A percentile compares a stretch with the other conserved stretches of the same genome.
phyloP scores from a whole-genome alignment of 2,329 filamentous ascomycete species.

The Fusarium drepaniforme region DNA sequence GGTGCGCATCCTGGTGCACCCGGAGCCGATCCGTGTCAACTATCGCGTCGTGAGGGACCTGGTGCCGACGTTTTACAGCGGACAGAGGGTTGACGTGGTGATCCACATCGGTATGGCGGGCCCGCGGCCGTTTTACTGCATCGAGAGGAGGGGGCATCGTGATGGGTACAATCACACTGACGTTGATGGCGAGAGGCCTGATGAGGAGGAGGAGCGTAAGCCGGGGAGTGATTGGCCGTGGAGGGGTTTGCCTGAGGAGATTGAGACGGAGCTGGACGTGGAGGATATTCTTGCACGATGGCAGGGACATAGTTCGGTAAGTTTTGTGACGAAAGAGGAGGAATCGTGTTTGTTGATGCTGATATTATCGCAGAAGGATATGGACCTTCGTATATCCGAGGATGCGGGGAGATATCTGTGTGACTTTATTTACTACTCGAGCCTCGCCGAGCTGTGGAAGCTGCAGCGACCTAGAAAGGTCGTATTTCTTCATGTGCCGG shows the following conservation, averaged over 20 bases:
- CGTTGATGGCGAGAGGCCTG: slow-evolving; percentile 72
- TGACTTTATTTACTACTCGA: slow-evolving; percentile 83
- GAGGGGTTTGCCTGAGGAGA: slow-evolving; percentile 65
- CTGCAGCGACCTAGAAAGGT: slow-evolving; percentile 62
- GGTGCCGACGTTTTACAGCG: slow-evolving; percentile 73
- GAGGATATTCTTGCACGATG: slow-evolving; percentile 69
- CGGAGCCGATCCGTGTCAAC: slow-evolving; percentile 75
- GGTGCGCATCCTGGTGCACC: slow-evolving; percentile 74
- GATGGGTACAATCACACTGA: slow-evolving; percentile 79
- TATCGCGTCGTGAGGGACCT: slow-evolving; percentile 75
- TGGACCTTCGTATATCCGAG: slow-evolving; percentile 70
- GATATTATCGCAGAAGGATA: slow-evolving; percentile 47
- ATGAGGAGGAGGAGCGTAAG: slow-evolving; percentile 65
- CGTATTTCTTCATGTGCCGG: slow-evolving; percentile 80
- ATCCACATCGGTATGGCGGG: slow-evolving; percentile 87
- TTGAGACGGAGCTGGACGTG: slow-evolving; percentile 69
- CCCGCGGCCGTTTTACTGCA: slow-evolving; percentile 71
- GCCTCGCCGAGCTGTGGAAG: slow-evolving; percentile 69
- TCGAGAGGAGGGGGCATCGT: slow-evolving; percentile 78
- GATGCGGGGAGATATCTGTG: slow-evolving; percentile 81
- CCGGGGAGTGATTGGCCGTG: slow-evolving; percentile 64
- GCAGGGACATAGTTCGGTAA: slow-evolving; percentile 63
- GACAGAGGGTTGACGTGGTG: slow-evolving; percentile 69
- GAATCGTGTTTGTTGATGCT: neutral
- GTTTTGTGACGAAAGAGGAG: slow-evolving; percentile 34